A percentile compares a stretch with the other conserved stretches of the same genome.
Evolutionary conservation across 2,329 filamentous ascomycete genomes (phyloP).

Genomic region (Pseudogymnoascus sp.): DNA sequence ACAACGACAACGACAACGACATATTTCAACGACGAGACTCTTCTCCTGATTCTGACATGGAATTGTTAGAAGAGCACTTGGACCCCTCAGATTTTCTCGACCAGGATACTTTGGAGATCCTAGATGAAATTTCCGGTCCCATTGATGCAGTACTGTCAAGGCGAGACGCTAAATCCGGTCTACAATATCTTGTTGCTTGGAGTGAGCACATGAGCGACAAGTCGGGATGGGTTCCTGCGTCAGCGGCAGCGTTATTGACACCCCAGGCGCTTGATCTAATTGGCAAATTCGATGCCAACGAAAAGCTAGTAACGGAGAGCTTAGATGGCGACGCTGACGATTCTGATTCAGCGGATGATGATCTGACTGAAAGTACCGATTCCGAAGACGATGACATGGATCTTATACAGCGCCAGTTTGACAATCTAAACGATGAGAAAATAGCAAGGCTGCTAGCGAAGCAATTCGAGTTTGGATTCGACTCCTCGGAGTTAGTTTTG

Average conservation of each 20-base stretch:
- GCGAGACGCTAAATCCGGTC: conserved; percentile 37
- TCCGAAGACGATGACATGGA: conserved; percentile 36
- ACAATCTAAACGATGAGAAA: conserved; percentile 54
- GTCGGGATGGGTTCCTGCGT: conserved; percentile 41
- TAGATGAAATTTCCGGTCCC: conserved; percentile 33
- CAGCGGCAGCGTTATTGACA: conserved; percentile 27
- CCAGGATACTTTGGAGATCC: conserved; percentile 38
- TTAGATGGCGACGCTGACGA: conserved; percentile 20
- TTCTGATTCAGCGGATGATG: conserved; percentile 21
- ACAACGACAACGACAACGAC: background rate
- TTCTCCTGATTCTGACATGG: background rate
- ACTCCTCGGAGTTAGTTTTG: conserved; percentile 51
- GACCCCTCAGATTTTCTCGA: conserved; percentile 15
- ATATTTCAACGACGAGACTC: conserved; percentile 14
- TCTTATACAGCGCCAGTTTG: conserved; percentile 27
- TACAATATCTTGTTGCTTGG: conserved; percentile 47
- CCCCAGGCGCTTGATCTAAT: conserved; percentile 27
- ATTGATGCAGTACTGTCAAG: conserved; percentile 37
- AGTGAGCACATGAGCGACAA: conserved; percentile 38
- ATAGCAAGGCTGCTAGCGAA: conserved; percentile 55
- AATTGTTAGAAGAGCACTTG: background rate
- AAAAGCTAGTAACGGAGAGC: conserved; percentile 26
- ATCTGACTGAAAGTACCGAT: conserved; percentile 32
- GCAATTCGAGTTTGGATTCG: conserved; percentile 58
- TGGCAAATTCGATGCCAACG: conserved; percentile 30